Conservation (phyloP, 1,139 yeast genomes). For the Kluyveromyces sp. region DNA sequence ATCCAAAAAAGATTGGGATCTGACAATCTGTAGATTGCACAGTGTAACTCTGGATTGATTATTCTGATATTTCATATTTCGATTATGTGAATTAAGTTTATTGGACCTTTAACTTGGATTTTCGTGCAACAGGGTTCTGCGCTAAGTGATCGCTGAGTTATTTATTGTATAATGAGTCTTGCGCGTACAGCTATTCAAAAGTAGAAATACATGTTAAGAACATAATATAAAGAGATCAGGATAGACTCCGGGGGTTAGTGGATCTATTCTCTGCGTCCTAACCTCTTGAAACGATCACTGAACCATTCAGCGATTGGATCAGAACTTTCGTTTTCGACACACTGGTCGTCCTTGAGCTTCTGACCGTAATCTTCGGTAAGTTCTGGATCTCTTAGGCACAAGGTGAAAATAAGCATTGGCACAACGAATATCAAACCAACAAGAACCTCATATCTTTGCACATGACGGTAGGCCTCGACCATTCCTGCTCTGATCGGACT, state of each 20-base stretch:
- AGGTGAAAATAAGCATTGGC: slow-evolving; percentile 37
- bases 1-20: no score
- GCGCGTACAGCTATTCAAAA: no score
- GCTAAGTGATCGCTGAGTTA: no score
- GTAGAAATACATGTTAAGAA: no score
- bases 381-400: slow-evolving; percentile 48
- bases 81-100: no score
- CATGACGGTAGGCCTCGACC: slow-evolving; percentile 47
- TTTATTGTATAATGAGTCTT: no score
- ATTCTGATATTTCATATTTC: no score
- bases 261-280: not conserved
- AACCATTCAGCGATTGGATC: slow-evolving; percentile 34
- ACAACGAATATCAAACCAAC: slow-evolving; percentile 37
- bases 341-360: slow-evolving; percentile 37
- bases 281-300: slow-evolving; percentile 6
- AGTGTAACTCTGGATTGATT: no score
- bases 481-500: slow-evolving; percentile 49
- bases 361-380: slow-evolving; percentile 26
- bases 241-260: not conserved
- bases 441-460: slow-evolving; percentile 48
- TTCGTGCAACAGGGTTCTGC: no score
- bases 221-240: no score
- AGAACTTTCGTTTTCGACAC: slow-evolving; percentile 29
- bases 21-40: no score
- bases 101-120: no score